A percentile compares a stretch with the other conserved stretches of the same genome.
Conservation (phyloP, 768 basidiomycete genomes). For the Suillus spraguei region DNA sequence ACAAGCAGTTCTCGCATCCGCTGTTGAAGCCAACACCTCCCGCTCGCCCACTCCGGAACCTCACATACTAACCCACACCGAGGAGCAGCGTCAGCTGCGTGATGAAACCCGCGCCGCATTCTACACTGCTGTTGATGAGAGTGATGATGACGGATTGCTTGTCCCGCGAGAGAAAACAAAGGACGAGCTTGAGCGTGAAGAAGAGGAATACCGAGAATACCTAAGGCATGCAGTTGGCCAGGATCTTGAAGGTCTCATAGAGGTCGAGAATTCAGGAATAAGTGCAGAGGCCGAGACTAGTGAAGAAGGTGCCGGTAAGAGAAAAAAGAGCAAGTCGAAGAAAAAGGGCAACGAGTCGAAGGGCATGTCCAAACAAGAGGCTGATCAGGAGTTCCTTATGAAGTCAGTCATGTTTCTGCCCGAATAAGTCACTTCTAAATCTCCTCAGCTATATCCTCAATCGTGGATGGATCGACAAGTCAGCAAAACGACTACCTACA, state of each 20-base stretch:
- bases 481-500: constrained; percentile 74
- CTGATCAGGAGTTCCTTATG: constrained; percentile 75
- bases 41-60: constrained; percentile 61
- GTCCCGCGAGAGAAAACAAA: constrained; percentile 75
- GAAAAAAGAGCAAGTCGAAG: constrained; percentile 34
- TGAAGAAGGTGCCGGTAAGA: constrained; percentile 30
- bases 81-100: constrained; percentile 77
- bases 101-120: constrained; percentile 88
- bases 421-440: constrained; percentile 3
- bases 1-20: constrained; percentile 69
- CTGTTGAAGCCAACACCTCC: constrained; percentile 50
- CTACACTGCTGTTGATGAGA: constrained; percentile 45
- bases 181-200: constrained; percentile 76
- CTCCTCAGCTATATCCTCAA: constrained; percentile 86
- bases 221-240: constrained; percentile 81
- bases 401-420: constrained; percentile 56
- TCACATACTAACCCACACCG: constrained; percentile 62
- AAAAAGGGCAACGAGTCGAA: constrained; percentile 37
- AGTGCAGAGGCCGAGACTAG: constrained; percentile 27
- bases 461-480: constrained; percentile 94
- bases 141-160: constrained; percentile 65
- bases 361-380: constrained; percentile 27
- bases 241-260: constrained; percentile 69
- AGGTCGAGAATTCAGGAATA: constrained; percentile 39
- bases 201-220: constrained; percentile 84